Base-by-base conservation (phyloP, 75 land plant species). In the Ceratopteris richardii region DNA sequence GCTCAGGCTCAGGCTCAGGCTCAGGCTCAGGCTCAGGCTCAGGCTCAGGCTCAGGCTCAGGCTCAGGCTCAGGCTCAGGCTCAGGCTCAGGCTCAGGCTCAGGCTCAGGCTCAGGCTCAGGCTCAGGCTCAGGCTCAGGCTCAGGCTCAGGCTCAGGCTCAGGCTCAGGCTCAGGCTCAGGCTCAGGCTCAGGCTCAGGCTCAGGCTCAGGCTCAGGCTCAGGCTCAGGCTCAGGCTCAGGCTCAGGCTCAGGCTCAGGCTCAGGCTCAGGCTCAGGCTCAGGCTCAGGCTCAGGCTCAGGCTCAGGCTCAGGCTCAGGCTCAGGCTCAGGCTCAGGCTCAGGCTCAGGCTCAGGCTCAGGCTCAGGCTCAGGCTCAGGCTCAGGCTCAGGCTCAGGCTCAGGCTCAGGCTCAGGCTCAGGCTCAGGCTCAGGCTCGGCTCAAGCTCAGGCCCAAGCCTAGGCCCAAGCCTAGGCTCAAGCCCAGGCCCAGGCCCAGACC, bases 171-270 rank as follows among this genome's bases (percentile, higher is more conserved):
- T 40, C 42, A 40, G 42, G 42, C 42, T 40, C 42, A 40, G 42
- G 42, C 42, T 40, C 42, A 40, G 42, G 42, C 42, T 40, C 42
- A 40, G 42, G 42, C 42, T 40, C 42, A 40, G 42, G 42, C 42
- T 40, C 42, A 40, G 42, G 42, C 14, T 40, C 42, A 40, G 42
- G 42, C 14, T 40, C 42, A 40, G 42, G 42, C 14, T 40, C 42
- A 40, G 42, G 42, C 14, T 40, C 42, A 40, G 42, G 42, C 14
- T 40, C 42, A 40, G 42, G 42, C 14, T 40, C 42, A 40, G 42
- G 42, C 14, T 40, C 42, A 40, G 42, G 42, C 14, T 40, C 42
- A 40, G 42, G 42, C 14, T 40, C 42, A 40, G 42, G 42, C 14
- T 40, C 42, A 40, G 42, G 42, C 14, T 40, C 42, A 40, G 42